Conservation (phyloP, 441 rosid species). For the Jatropha multifida region DNA sequence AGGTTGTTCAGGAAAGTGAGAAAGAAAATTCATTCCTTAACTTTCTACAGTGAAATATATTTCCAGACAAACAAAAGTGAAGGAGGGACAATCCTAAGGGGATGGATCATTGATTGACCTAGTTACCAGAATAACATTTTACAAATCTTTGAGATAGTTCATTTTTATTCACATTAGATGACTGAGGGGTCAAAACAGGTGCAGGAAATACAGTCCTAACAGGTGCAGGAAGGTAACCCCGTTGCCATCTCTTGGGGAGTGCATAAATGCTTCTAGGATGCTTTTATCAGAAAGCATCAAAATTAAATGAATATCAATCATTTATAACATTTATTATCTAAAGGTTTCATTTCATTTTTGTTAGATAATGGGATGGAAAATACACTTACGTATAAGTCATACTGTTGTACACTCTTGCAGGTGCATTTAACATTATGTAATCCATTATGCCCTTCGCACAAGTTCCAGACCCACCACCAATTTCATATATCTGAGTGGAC, state of each 20-base stretch:
- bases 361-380: constrained; percentile 18
- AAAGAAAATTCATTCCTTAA: not conserved
- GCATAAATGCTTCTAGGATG: not conserved
- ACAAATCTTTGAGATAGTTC: too few species aligned
- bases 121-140: not conserved
- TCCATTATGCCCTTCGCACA: constrained; percentile 95
- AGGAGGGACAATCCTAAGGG: not conserved
- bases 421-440: constrained; percentile 93
- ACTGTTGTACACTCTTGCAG: constrained; percentile 79
- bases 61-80: not conserved
- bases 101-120: not conserved
- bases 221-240: not conserved
- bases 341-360: constrained; percentile 5
- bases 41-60: too few species aligned
- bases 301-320: not conserved
- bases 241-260: too few species aligned
- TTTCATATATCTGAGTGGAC: constrained; percentile 85
- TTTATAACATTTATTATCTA: not conserved
- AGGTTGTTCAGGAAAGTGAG: not conserved
- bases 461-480: constrained; percentile 98
- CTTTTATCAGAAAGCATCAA: too few species aligned
- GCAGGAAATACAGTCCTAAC: not conserved
- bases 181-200: not conserved
- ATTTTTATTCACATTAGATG: not conserved
- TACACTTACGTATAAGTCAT: constrained; percentile 85